phyloP scores from a whole-genome alignment of 768 basidiomycete genomes.

The Collybiopsis luxurians region DNA sequence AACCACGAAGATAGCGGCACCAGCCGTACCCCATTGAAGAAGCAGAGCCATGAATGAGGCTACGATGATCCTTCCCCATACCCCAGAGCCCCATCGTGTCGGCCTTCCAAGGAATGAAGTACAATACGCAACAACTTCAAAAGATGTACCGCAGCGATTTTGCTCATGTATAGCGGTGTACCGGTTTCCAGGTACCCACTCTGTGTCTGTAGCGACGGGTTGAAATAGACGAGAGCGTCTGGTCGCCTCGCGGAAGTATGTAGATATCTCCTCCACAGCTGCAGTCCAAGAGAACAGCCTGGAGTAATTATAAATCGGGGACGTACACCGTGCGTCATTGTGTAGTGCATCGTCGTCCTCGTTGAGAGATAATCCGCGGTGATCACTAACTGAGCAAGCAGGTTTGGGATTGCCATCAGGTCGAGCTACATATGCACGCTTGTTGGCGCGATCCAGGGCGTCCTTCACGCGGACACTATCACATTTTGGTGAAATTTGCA shows the following conservation, averaged over 20 bases:
- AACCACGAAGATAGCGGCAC: slow-evolving; percentile 23
- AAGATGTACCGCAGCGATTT: slow-evolving; percentile 17
- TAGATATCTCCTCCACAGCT: slow-evolving; percentile 14
- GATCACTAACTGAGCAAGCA: slow-evolving; percentile 1
- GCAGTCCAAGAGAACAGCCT: slow-evolving; percentile 15
- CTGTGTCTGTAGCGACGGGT: slow-evolving; percentile 11
- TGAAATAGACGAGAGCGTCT: slow-evolving; percentile 6
- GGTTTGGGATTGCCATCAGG: slow-evolving; percentile 4
- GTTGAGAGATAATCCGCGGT: slow-evolving; percentile 4
- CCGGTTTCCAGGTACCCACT: slow-evolving; percentile 1
- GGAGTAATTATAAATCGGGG: slow-evolving; percentile 21
- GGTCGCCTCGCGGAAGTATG: slow-evolving; percentile 9
- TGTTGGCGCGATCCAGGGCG: slow-evolving; percentile 29
- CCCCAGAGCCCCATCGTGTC: slow-evolving; percentile 18
- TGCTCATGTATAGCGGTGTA: neutral
- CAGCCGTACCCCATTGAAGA: slow-evolving; percentile 30
- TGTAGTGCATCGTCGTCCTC: slow-evolving; percentile 5
- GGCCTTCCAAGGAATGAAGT: neutral
- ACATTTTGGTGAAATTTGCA: slow-evolving; percentile 38
- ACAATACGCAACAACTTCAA: slow-evolving; percentile 21
- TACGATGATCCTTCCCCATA: slow-evolving; percentile 22
- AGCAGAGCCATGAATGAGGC: slow-evolving; percentile 26
- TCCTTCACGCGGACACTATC: slow-evolving; percentile 26
- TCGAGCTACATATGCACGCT: slow-evolving; percentile 20
- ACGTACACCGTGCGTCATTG: slow-evolving; percentile 16